Conservation (phyloP, 2,329 filamentous ascomycete genomes). For the Hypocrella siamensis region DNA sequence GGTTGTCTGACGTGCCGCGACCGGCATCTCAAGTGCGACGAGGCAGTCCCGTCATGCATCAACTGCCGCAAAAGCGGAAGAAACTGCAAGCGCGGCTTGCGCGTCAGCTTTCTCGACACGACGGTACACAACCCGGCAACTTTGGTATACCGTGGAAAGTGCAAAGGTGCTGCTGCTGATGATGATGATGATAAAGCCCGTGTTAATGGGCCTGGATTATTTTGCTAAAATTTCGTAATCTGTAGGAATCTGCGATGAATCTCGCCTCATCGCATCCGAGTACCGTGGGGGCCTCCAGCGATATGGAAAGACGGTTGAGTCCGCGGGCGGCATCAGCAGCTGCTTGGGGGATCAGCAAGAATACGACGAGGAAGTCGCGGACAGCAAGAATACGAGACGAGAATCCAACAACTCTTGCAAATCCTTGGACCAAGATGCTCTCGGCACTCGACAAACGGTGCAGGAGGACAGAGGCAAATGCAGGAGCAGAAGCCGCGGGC, state of each 20-base stretch:
- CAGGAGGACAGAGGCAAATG: too few relatives aligned
- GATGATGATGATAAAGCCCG: too few relatives aligned
- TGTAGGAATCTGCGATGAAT: conserved; percentile 70
- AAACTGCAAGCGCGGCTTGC: conserved; percentile 70
- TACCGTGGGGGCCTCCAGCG: conserved; percentile 65
- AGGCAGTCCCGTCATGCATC: conserved; percentile 44
- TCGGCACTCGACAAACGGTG: too few relatives aligned
- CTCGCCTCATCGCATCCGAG: conserved; percentile 75
- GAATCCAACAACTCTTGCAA: too few relatives aligned
- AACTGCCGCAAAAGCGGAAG: conserved; percentile 85
- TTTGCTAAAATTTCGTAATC: background rate
- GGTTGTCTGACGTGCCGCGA: conserved; percentile 85
- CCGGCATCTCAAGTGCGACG: conserved; percentile 82
- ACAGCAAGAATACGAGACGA: too few relatives aligned
- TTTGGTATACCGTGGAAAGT: conserved; percentile 9
- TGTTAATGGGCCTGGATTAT: too few relatives aligned
- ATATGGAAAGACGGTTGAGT: too few relatives aligned
- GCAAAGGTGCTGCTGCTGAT: conserved; percentile 10
- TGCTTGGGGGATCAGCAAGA: too few relatives aligned
- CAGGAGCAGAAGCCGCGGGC: too few relatives aligned
- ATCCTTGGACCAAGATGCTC: too few relatives aligned
- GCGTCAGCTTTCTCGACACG: conserved; percentile 83
- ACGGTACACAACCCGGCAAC: conserved; percentile 54
- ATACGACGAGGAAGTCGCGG: too few relatives aligned
- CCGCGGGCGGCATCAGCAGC: too few relatives aligned